Evolutionary conservation across 352 stramenopile species (phyloP).

Genomic region (Hyaloperonospora arabidopsidis): DNA sequence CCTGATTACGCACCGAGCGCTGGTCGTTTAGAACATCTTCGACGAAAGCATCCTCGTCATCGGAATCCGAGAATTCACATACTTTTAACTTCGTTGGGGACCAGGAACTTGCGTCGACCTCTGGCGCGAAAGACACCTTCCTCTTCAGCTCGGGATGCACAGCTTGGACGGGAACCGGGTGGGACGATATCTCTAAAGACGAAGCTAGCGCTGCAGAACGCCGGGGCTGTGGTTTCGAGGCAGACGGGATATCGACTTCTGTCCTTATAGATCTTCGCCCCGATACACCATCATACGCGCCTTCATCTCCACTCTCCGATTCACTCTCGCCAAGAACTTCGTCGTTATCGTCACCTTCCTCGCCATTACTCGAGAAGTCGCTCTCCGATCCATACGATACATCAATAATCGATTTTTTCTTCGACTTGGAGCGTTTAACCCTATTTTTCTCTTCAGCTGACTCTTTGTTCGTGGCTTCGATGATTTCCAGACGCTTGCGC

Average conservation of each 20-base stretch:
- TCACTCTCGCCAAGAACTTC: slow-evolving; percentile 25
- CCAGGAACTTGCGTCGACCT: slow-evolving; percentile 13
- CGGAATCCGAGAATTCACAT: slow-evolving; percentile 17
- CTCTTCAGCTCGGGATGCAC: slow-evolving; percentile 10
- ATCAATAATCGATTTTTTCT: slow-evolving; percentile 32
- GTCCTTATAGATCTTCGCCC: neutral
- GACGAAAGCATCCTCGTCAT: slow-evolving; percentile 29
- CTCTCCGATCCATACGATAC: slow-evolving; percentile 47
- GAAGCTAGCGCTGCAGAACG: slow-evolving; percentile 1
- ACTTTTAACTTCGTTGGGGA: slow-evolving; percentile 19
- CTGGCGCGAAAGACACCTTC: slow-evolving; percentile 23
- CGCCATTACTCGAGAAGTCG: slow-evolving; percentile 29
- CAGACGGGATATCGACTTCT: slow-evolving; percentile 25
- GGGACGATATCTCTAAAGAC: slow-evolving; percentile 18
- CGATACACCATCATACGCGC: slow-evolving; percentile 5
- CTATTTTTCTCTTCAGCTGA: slow-evolving; percentile 23
- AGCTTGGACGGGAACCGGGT: neutral
- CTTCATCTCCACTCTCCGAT: slow-evolving; percentile 26
- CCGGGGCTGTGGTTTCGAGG: slow-evolving; percentile 9
- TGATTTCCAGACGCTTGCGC: slow-evolving; percentile 57
- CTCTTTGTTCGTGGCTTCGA: slow-evolving; percentile 38
- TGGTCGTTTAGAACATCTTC: slow-evolving; percentile 15
- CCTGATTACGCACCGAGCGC: slow-evolving; percentile 4
- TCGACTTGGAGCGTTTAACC: slow-evolving; percentile 18
- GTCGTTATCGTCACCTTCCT: slow-evolving; percentile 22